Percentiles rank a stretch among this genome's conserved stretches.
These are phyloP conservation scores for Wolfiporia cocos DNA, from an alignment of 1,284 basidiomycete genomes.

Conservation along the genomic window DNA sequence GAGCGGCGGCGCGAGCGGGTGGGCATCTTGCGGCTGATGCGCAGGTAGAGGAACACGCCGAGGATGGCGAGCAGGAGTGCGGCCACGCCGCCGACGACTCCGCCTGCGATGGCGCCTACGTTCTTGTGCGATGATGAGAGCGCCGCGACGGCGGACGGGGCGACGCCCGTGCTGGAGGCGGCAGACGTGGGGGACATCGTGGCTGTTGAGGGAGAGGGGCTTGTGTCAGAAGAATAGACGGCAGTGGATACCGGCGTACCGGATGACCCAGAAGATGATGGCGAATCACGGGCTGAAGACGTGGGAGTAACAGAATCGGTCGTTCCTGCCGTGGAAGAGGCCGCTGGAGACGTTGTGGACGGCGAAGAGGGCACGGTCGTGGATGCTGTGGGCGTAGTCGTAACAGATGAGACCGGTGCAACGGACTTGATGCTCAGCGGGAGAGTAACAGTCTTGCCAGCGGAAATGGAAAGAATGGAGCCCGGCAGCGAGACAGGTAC, in stretches of 20 bases:
- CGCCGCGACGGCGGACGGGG: slow-evolving; percentile 5
- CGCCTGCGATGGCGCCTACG: slow-evolving; percentile 29
- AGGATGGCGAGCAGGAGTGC: slow-evolving; percentile 14
- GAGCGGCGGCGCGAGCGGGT: slow-evolving; percentile 13
- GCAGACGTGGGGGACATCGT: slow-evolving; percentile 3
- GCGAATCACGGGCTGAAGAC: no score
- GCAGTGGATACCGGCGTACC: background rate
- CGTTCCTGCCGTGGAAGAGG: no score
- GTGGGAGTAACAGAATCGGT: no score
- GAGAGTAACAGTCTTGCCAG: background rate
- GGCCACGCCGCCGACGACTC: slow-evolving; percentile 28
- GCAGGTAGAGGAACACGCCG: slow-evolving; percentile 19
- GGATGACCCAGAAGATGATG: no score
- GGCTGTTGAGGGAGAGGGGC: background rate
- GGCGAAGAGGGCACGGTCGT: slow-evolving; percentile 1
- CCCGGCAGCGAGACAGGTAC: background rate
- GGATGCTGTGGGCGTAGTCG: slow-evolving; percentile 7
- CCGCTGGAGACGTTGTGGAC: no score
- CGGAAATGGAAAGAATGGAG: background rate
- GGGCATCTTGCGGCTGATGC: slow-evolving; percentile 17
- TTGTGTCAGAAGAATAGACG: background rate
- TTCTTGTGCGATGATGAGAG: slow-evolving; percentile 14
- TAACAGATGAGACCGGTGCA: slow-evolving; percentile 7
- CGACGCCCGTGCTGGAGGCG: slow-evolving; percentile 1
- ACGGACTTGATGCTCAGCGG: background rate